phyloP scores from a whole-genome alignment of 73 alveolate species.

The Tetrahymena thermophila region DNA sequence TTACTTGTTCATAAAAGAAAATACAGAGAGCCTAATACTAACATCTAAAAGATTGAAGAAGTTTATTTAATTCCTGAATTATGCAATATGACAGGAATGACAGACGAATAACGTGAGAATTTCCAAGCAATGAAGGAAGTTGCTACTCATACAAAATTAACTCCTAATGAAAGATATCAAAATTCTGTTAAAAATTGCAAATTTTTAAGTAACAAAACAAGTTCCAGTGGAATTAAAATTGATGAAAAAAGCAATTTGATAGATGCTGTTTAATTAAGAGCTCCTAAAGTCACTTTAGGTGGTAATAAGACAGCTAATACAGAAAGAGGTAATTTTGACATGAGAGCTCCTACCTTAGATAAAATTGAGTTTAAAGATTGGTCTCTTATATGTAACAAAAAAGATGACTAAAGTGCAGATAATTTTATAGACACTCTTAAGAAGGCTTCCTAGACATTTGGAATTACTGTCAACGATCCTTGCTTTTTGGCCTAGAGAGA shows the following conservation, averaged over 20 bases:
- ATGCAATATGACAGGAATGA: slow-evolving; percentile 81
- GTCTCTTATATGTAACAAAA: neutral
- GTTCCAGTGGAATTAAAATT: slow-evolving; percentile 39
- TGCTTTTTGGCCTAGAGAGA: neutral
- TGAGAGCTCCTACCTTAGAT: neutral
- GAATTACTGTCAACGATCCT: neutral
- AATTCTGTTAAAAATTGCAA: slow-evolving; percentile 24
- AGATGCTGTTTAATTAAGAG: neutral
- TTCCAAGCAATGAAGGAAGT: slow-evolving; percentile 73
- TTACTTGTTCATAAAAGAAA: slow-evolving; percentile 40
- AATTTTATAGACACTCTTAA: too few relatives aligned
- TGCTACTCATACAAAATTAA: slow-evolving; percentile 52
- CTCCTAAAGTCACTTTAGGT: neutral
- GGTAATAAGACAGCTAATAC: neutral
- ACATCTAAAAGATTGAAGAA: slow-evolving; percentile 13
- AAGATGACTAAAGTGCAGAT: neutral
- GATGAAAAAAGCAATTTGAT: slow-evolving; percentile 44
- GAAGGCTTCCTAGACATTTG: too few relatives aligned
- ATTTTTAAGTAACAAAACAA: slow-evolving; percentile 28
- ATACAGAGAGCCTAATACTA: slow-evolving; percentile 36
- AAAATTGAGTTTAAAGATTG: neutral
- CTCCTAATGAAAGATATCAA: slow-evolving; percentile 56
- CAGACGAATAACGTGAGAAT: slow-evolving; percentile 80
- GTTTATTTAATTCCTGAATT: slow-evolving; percentile 81
- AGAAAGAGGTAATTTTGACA: neutral